Evolutionary conservation across 495 filamentous ascomycete genomes (phyloP).

Genomic region (Podospora pseudocomata): DNA sequence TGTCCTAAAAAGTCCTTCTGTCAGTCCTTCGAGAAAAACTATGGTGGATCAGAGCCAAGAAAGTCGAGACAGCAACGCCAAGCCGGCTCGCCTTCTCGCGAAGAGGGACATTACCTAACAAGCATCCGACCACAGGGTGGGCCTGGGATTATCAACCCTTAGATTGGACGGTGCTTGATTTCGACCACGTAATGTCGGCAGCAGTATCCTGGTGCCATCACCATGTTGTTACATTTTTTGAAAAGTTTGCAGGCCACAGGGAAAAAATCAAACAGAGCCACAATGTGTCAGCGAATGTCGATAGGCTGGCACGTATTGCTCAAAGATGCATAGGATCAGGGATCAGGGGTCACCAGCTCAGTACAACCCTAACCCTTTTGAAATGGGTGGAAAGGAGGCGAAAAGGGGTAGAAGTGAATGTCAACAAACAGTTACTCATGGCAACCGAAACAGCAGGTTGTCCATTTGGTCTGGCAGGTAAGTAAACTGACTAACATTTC

Average conservation of each 20-base stretch:
- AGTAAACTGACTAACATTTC: no score
- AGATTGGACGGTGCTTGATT: background rate
- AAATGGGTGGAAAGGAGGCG: background rate
- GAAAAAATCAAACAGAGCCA: background rate
- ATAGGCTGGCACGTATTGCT: background rate
- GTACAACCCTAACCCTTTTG: background rate
- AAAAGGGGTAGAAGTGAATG: background rate
- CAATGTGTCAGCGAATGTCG: background rate
- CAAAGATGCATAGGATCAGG: background rate
- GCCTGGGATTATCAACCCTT: background rate
- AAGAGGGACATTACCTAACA: constrained; percentile 2
- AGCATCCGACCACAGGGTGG: background rate
- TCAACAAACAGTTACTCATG: background rate
- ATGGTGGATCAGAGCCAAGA: background rate
- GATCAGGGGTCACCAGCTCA: background rate
- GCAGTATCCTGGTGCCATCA: background rate
- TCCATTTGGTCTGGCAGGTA: no score
- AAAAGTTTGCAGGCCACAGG: background rate
- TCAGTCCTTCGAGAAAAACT: background rate
- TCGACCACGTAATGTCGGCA: constrained; percentile 3
- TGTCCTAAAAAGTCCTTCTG: constrained; percentile 1
- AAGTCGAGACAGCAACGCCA: constrained; percentile 1
- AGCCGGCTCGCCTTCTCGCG: background rate
- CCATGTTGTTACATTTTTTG: constrained; percentile 1
- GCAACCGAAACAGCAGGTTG: no score